Evolutionary conservation across 1,139 yeast species (phyloP), one percentile per base, ranked within the genome.

Genomic region (Diutina sp.): DNA sequence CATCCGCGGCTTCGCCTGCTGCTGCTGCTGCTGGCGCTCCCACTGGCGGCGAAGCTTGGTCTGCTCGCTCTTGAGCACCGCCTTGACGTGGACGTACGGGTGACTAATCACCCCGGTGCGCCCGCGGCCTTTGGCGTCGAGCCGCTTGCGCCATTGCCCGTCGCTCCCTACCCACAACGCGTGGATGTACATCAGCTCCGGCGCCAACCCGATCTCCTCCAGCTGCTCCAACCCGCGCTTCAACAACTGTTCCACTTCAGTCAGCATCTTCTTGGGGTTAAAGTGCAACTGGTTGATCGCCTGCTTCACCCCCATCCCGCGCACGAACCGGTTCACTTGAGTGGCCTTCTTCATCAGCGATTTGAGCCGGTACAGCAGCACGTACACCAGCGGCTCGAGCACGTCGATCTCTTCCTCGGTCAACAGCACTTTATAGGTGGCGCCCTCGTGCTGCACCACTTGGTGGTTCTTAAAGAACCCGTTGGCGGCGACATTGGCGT

Each of bases 231-330:
- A 67, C 11, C 95, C 97, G 56, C 80, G 75, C 64, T 84, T 82
- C 59, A 93, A 77, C 69, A 91, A 73, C 61, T 84, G 86, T 57
- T 85, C 93, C 59, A 90, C 78, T 63, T 90, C 96, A 56, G 86
- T 80, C 50, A 96, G 82, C 72, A 90, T 82, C 65, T 85, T 83
- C 72, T 90, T 90, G 55, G 84, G 80, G 66, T 85, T 83, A 74
- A 93, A 93, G 70, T 91, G 97, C 64, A 93, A 85, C 72, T 91
- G 98, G 56, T 93, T 89, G 62, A 93, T 87, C 58, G 98, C 98
- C 55, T 82, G 82, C 64, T 84, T 82, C 45, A 89, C 83, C 57
- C 82, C 80, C 72, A 86, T 73, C 52, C 87, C 86, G 56, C 87
- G 72, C 58, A 91, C 79, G 68, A 90, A 81, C 63, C 97, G 78